Evolutionary conservation across 345 rosid species (phyloP), one percentile per base, ranked within the genome.

Genomic region (Adansonia digitata): DNA sequence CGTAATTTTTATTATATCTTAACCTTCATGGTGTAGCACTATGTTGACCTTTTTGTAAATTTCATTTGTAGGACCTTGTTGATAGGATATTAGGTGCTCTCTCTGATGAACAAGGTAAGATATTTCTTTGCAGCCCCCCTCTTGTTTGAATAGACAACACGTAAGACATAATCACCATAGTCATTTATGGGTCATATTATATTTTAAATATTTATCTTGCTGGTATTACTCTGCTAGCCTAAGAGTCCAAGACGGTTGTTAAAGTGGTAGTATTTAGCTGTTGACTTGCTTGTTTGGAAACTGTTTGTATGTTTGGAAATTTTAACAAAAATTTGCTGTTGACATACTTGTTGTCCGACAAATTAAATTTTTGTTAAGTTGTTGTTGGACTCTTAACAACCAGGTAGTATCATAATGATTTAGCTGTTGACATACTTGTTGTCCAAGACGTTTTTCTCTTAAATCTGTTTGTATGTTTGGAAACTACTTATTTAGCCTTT

Each of bases 31-130:
- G 2, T 62, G 22, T 31, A 22, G 46, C 9, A 62, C 49, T 74
- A 48, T 48, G 31, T 63, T 63, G 49, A 64, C 7, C 77, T 67
- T 43, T 60, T 8, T 37, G 27, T 80, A n/a, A 61, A n/a, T 79
- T 48, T 71, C 53, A 37, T 81, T 74, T 78, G 71, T 72, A 96
- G 99, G 99, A 96, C 75, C 99, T 96, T 75, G 92, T 90, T 43
- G 97, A 89, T 34, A 85, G 98, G 80, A 91, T 93, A 74, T 79
- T 92, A 77, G 74, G 82, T 17, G 78, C 82, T 79, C 88, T 96
- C 13, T 82, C 97, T 24, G 92, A 89, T 73, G 97, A 87, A 40
- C 90, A 85, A 85, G 99, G 99, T 96, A 76, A 82, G 6, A 5
- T n/a, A 61, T 5, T 61, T 43, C 59, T 55, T 13, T 2, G 72